Percentiles rank a stretch among this genome's conserved stretches.
phyloP scores from a whole-genome alignment of 371 early-diverging fungal genomes.

The Saksenaea oblongispora region DNA sequence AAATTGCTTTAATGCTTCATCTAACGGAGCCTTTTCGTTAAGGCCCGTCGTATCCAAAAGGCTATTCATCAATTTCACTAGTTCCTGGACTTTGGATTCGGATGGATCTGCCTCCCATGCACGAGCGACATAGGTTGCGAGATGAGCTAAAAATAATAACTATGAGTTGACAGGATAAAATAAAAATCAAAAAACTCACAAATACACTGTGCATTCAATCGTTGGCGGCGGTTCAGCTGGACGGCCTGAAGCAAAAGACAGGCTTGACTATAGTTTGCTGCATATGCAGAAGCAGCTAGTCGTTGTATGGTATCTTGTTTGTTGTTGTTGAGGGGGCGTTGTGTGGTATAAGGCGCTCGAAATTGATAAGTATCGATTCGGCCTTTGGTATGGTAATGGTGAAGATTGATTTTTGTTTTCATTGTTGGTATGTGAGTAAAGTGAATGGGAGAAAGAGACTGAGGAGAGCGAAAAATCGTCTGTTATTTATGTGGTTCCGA shows the following conservation, averaged over 20 bases:
- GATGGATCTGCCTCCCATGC: conserved; percentile 46
- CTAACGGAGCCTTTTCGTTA: conserved; percentile 25
- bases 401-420: conserved; percentile 19
- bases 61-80: conserved; percentile 32
- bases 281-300: conserved; percentile 15
- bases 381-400: conserved; percentile 10
- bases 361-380: conserved; percentile 16
- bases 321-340: background rate
- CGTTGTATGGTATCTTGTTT: conserved; percentile 4
- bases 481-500: background rate
- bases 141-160: conserved; percentile 25
- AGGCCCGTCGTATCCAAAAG: conserved; percentile 28
- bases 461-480: background rate
- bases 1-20: conserved; percentile 29
- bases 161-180: background rate
- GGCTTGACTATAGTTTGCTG: conserved; percentile 34
- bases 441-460: conserved; percentile 3
- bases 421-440: background rate
- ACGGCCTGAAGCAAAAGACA: conserved; percentile 37
- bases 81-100: conserved; percentile 25
- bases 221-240: conserved; percentile 32
- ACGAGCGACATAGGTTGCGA: conserved; percentile 38
- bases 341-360: conserved; percentile 3
- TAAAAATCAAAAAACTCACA: conserved; percentile 20
- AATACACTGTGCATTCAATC: conserved; percentile 29